phyloP scores from a whole-genome alignment of 345 rosid genomes.

The Brassica napus region Da-Ae NC_063449.1:31775501-31776000 shows the following conservation, averaged over 20 bases:
- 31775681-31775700: not conserved
- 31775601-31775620: not conserved
- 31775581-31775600: not conserved
- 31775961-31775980: no score
- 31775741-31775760: not conserved
- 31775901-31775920: not conserved
- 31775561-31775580: not conserved
- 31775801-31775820: not conserved
- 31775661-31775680: not conserved
- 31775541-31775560: not conserved
- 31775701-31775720: not conserved
- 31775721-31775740: not conserved
- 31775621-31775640: not conserved
- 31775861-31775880: not conserved
- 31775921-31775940: no score
- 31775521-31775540: not conserved
- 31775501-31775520: not conserved
- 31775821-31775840: not conserved
- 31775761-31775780: not conserved
- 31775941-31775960: no score
- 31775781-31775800: not conserved
- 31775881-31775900: not conserved
- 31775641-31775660: not conserved
- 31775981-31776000: no score
- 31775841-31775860: constrained; percentile 9